phyloP scores from a whole-genome alignment of 371 early-diverging fungal species.

The Rhizomucor miehei region DNA sequence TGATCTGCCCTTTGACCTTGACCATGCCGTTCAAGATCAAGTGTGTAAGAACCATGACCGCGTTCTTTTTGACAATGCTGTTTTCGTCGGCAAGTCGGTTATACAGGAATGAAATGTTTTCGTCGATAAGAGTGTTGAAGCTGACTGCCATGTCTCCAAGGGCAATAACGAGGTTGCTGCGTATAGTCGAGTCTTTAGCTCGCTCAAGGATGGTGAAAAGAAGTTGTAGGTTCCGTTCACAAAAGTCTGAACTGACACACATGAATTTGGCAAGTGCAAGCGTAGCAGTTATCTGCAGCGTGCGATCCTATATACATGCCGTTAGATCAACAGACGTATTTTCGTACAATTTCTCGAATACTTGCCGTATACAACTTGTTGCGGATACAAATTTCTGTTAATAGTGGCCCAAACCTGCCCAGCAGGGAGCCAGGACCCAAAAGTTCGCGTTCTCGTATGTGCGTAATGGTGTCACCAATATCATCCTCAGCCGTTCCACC shows the following conservation, averaged over 20 bases:
- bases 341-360: too few relatives aligned
- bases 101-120: constrained; percentile 90
- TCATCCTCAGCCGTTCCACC: constrained; percentile 94
- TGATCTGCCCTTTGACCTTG: constrained; percentile 96
- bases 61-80: constrained; percentile 84
- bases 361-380: constrained; percentile 77
- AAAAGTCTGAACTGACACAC: constrained; percentile 93
- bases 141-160: constrained; percentile 96
- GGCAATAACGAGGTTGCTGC: constrained; percentile 90
- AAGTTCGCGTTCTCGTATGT: constrained; percentile 89
- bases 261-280: constrained; percentile 91
- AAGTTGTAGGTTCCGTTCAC: constrained; percentile 88
- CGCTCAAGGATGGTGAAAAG: constrained; percentile 88
- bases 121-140: constrained; percentile 93
- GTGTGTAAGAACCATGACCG: constrained; percentile 96
- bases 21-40: constrained; percentile 97
- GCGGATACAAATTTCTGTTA: constrained; percentile 78
- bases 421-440: constrained; percentile 77
- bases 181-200: constrained; percentile 72
- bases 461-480: constrained; percentile 81
- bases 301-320: constrained; percentile 56
- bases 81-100: constrained; percentile 82
- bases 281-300: constrained; percentile 80
- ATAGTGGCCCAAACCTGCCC: constrained; percentile 76
- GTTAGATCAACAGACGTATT: not conserved